Evolutionary conservation across 192 early-diverging fungal species (phyloP), one percentile per base, ranked within the genome.

Genomic region (Oehlia diaphana): DNA sequence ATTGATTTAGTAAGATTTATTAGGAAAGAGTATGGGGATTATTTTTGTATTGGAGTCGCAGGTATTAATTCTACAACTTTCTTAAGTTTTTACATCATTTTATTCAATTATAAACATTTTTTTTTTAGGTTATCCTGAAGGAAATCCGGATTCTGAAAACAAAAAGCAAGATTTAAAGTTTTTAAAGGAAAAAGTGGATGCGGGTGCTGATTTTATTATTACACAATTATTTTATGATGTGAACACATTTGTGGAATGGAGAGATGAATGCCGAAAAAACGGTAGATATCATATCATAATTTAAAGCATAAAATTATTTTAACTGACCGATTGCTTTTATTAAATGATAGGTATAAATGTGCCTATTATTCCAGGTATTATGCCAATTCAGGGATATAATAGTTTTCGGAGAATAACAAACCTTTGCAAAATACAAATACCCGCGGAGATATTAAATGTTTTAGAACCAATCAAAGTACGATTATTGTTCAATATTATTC

Each of bases 41-140:
- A 94, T 81, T 99, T 99, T 82, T 94, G 95, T 78, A 95, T 99
- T 75, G 96, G 92, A 65, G 98, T 99, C 23, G 98, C 98, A 4
- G 97, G 95, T 47, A 26, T 26, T 26, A 53, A 23, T 8, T 39
- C 7, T 31, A 65, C 13, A 31, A 50, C 28, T 72, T 70, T 44
- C 9, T 31, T 31, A 31, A 31, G 31, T 31, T 31, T 44, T 44
- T 44, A 9, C 7, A 28, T 65, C 9, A 31, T 26, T 65, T 64
- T 21, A 69, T 70, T n/a, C 12, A 70, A 4, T 47, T 37, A 21
- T 47, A 44, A 70, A 4, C 14, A 33, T 21, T 26, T 49, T 49
- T 21, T n/a, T 70, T 44, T 44, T 3, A 72, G 71, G 71, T 72
- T 97, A 99, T 84, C 96, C 96, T 14, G 98, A 99, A 85, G 95